A percentile compares a stretch with the other conserved stretches of the same genome.
Evolutionary conservation across 305 asterid genomes (phyloP).

Genomic region (Striga hermonthica): DNA sequence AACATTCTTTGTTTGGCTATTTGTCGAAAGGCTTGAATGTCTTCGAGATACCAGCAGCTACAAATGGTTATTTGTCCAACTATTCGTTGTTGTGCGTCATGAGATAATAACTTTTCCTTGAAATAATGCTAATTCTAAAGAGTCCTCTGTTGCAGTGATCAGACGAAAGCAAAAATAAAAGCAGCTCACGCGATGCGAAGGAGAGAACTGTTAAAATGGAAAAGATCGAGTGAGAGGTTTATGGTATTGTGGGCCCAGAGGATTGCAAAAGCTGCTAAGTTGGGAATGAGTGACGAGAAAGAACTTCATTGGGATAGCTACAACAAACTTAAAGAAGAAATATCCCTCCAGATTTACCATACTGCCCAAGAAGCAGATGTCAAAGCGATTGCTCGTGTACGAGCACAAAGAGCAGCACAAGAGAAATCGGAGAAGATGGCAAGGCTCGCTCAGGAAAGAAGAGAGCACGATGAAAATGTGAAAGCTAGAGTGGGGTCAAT

Average conservation of each 20-base stretch:
- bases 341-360: conserved; percentile 43
- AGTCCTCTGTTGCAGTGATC: conserved; percentile 40
- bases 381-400: conserved; percentile 42
- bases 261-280: conserved; percentile 79
- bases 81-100: too few species aligned
- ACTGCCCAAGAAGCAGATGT: conserved; percentile 54
- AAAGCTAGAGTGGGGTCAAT: conserved; percentile 35
- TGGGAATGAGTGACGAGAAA: conserved; percentile 60
- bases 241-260: conserved; percentile 64
- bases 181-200: conserved; percentile 52
- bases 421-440: conserved; percentile 52
- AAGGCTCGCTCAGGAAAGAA: conserved; percentile 49
- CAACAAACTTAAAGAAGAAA: conserved; percentile 51
- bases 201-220: conserved; percentile 68
- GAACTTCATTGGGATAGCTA: conserved; percentile 89
- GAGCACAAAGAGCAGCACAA: conserved; percentile 42
- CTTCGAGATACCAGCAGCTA: too few species aligned
- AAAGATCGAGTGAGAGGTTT: conserved; percentile 60
- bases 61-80: conserved; percentile 42
- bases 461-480: conserved; percentile 49
- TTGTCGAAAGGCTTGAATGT: too few species aligned
- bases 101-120: too few species aligned
- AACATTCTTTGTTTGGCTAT: too few species aligned
- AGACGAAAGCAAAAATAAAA: conserved; percentile 64
- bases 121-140: background rate